Conservation (phyloP, 1,139 yeast species). For the Saccharomyces hybrid region DNA sequence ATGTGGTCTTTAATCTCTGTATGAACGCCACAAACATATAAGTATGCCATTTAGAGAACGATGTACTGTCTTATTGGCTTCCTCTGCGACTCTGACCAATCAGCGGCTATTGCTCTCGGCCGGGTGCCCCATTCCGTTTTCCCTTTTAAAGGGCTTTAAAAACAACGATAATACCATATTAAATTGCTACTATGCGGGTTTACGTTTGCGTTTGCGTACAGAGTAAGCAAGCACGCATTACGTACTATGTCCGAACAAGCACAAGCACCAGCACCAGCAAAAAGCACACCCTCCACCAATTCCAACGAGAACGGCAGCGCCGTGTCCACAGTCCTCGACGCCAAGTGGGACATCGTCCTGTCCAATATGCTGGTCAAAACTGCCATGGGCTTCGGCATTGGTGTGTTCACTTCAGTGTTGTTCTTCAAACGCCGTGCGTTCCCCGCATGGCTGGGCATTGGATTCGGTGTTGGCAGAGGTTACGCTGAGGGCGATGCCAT, state of each 20-base stretch:
- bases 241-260: slow-evolving; percentile 5
- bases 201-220: too few species aligned
- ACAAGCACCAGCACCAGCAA: not conserved
- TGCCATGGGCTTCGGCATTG: slow-evolving; percentile 96
- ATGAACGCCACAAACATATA: too few species aligned
- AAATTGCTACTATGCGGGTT: not conserved
- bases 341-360: slow-evolving; percentile 95
- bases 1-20: too few species aligned
- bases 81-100: not conserved
- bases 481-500: slow-evolving; percentile 97
- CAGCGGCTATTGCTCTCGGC: not conserved
- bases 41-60: not conserved
- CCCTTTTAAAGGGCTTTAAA: not conserved
- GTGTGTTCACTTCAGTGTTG: slow-evolving; percentile 88
- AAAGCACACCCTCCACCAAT: not conserved
- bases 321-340: slow-evolving; percentile 49
- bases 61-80: not conserved
- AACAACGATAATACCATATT: not conserved
- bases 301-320: not conserved
- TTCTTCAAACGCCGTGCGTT: slow-evolving; percentile 88
- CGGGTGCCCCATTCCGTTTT: not conserved
- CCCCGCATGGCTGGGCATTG: slow-evolving; percentile 96
- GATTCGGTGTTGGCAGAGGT: slow-evolving; percentile 95
- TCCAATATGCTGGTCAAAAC: slow-evolving; percentile 92
- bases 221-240: not conserved